A percentile compares a stretch with the other conserved stretches of the same genome.
Evolutionary conservation across 768 basidiomycete genomes (phyloP).

Genomic region (Leccinum imitatum): DNA sequence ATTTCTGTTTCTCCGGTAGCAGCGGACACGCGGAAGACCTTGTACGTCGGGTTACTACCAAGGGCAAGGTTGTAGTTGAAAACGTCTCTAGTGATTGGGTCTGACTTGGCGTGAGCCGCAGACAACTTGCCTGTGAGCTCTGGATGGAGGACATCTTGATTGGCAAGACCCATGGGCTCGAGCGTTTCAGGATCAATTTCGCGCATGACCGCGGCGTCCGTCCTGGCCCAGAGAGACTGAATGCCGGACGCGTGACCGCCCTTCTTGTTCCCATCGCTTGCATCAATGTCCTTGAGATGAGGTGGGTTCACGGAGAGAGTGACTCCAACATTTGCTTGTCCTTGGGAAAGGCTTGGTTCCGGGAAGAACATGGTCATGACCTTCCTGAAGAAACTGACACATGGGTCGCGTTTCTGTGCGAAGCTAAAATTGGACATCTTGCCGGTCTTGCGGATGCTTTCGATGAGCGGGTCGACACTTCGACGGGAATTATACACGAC

Average conservation of each 20-base stretch:
- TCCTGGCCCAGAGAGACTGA: slow-evolving; percentile 33
- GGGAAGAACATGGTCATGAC: slow-evolving; percentile 32
- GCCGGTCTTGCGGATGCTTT: slow-evolving; percentile 29
- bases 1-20: slow-evolving; percentile 33
- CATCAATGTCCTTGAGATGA: slow-evolving; percentile 24
- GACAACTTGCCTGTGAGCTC: slow-evolving; percentile 34
- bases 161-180: slow-evolving; percentile 33
- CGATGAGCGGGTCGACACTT: slow-evolving; percentile 29
- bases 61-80: slow-evolving; percentile 37
- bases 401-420: slow-evolving; percentile 35
- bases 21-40: slow-evolving; percentile 36
- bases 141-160: slow-evolving; percentile 32
- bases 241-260: slow-evolving; percentile 27
- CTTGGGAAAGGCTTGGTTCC: background rate
- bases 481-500: slow-evolving; percentile 38
- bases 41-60: slow-evolving; percentile 30
- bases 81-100: slow-evolving; percentile 35
- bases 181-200: slow-evolving; percentile 39
- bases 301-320: slow-evolving; percentile 33
- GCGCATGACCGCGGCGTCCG: slow-evolving; percentile 31
- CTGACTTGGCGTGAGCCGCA: slow-evolving; percentile 40
- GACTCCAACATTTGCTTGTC: slow-evolving; percentile 26
- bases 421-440: slow-evolving; percentile 20
- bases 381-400: slow-evolving; percentile 30
- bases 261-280: slow-evolving; percentile 19